Conservation (phyloP, 2,329 filamentous ascomycete species). For the Diaporthe sp. region DNA sequence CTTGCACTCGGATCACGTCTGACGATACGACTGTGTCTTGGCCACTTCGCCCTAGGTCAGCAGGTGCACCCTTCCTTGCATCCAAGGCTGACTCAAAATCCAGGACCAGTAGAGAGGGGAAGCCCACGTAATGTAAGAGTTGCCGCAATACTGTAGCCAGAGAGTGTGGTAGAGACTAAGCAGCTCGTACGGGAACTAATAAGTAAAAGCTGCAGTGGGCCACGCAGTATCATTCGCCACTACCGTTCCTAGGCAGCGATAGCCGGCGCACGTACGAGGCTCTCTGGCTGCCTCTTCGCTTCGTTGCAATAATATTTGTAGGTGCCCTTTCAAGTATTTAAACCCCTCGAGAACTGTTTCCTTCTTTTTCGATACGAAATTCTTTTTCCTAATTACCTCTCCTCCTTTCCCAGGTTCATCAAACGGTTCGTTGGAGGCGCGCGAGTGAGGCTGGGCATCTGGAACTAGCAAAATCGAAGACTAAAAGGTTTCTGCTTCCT, state of each 20-base stretch:
- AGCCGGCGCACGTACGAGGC: not conserved
- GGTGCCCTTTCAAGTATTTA: not conserved
- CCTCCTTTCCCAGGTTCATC: not conserved
- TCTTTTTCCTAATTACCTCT: not conserved
- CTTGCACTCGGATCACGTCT: not conserved
- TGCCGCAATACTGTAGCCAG: not conserved
- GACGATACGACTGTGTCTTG: not conserved
- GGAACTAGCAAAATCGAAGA: conserved; percentile 8
- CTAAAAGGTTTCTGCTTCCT: not conserved
- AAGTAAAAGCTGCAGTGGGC: not conserved
- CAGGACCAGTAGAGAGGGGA: not conserved
- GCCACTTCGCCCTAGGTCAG: not conserved
- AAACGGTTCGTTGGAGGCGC: not conserved
- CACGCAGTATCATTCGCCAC: not conserved
- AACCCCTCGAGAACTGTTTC: not conserved
- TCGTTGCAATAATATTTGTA: not conserved
- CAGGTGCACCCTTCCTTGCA: not conserved
- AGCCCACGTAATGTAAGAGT: not conserved
- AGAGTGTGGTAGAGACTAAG: not conserved
- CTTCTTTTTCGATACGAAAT: not conserved
- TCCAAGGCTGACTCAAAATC: conserved; percentile 12
- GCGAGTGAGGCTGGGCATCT: not conserved
- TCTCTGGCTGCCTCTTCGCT: not conserved
- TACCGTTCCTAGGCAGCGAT: not conserved
- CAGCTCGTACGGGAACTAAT: not conserved